These are phyloP conservation scores for Cornus controversa DNA, from an alignment of 148 eudicot genomes.

Conservation along the genomic window DNA sequence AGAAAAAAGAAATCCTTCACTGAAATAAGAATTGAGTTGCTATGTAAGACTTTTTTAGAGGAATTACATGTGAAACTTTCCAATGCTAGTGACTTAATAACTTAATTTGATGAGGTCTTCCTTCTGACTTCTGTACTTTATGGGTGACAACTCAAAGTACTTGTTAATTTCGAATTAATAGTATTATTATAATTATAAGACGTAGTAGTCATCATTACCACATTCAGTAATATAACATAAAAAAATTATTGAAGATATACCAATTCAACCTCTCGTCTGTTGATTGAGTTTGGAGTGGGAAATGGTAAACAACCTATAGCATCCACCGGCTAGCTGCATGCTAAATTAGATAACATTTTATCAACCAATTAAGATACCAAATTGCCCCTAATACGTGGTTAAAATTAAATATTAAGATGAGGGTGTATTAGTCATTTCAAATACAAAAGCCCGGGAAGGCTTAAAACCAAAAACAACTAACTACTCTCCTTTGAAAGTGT, in stretches of 20 bases:
- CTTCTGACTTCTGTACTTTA: background rate
- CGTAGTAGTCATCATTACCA: background rate
- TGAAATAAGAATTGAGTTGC: too few relatives aligned
- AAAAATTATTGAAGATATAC: background rate
- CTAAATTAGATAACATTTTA: background rate
- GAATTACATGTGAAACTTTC: background rate
- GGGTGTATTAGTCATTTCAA: constrained; percentile 28
- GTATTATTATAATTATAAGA: background rate
- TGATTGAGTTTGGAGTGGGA: background rate
- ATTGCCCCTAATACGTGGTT: background rate
- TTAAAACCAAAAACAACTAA: constrained; percentile 16
- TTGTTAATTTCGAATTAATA: background rate
- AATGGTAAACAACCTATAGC: background rate
- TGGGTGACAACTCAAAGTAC: background rate
- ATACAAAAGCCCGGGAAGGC: constrained; percentile 1
- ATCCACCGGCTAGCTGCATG: background rate
- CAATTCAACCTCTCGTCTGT: background rate
- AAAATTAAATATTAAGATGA: background rate
- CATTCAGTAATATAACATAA: background rate
- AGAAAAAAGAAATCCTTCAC: too few relatives aligned
- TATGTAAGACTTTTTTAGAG: too few relatives aligned
- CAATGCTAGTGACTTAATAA: background rate
- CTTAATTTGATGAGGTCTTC: background rate
- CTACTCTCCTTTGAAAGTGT: constrained; percentile 32
- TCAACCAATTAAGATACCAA: background rate